Percentiles rank a stretch among this genome's conserved stretches.
These are phyloP conservation scores for Microthyrium microscopicum DNA, from an alignment of 2,329 filamentous ascomycete species.

Conservation along the genomic window DNA sequence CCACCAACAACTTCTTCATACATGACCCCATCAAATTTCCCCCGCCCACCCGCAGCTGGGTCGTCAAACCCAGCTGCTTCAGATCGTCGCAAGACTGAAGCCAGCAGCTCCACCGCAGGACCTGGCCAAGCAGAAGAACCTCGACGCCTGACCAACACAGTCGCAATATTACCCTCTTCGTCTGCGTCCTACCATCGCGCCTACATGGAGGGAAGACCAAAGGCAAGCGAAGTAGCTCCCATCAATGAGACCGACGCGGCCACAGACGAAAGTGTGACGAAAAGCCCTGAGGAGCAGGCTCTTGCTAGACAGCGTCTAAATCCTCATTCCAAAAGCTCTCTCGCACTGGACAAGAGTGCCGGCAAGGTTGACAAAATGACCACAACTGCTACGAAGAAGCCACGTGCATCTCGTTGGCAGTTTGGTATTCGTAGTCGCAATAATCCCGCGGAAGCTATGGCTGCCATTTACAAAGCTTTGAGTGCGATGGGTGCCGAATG, in stretches of 20 bases:
- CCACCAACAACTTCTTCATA: constrained; percentile 28
- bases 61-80: no score
- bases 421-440: constrained; percentile 94
- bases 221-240: constrained; percentile 11
- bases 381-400: constrained; percentile 46
- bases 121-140: constrained; percentile 17
- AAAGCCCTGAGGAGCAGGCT: constrained; percentile 53
- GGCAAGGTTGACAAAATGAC: constrained; percentile 38
- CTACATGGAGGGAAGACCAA: constrained; percentile 55
- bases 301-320: constrained; percentile 68
- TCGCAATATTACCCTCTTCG: constrained; percentile 82
- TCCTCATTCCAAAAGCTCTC: constrained; percentile 57
- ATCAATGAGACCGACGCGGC: constrained; percentile 25
- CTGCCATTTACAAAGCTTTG: constrained; percentile 88
- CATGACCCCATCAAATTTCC: constrained; percentile 5
- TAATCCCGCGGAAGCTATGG: constrained; percentile 79
- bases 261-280: constrained; percentile 19
- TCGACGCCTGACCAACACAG: constrained; percentile 48
- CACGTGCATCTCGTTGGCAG: constrained; percentile 82
- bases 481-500: constrained; percentile 78
- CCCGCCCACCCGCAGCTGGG: constrained; percentile 12
- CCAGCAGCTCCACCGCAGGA: no score
- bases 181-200: constrained; percentile 81
- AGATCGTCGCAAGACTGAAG: no score
- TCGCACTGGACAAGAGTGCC: constrained; percentile 43